Evolutionary conservation across 768 basidiomycete species (phyloP), one percentile per base, ranked within the genome.

Genomic region (Coprinopsis strossmayeri): DNA sequence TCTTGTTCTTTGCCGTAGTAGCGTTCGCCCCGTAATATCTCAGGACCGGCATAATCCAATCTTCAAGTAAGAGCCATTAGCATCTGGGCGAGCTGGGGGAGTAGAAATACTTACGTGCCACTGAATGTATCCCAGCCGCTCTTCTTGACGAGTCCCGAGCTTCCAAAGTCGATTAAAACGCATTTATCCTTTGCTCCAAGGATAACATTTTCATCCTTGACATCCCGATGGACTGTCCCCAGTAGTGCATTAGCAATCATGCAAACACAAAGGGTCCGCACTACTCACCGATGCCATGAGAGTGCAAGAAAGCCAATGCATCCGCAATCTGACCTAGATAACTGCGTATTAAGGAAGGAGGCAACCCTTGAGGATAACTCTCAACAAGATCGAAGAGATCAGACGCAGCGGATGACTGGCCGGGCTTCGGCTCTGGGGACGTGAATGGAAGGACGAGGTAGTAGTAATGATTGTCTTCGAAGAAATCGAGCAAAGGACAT

Each of bases 371-470:
- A 3, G 95, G 95, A 55, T 82, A 88, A 30, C 74, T 70, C 64
- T 99, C 95, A 26, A 99, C 95, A 25, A 95, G 72, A 64, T 99
- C 95, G 63, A 99, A 99, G 2, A 99, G 77, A 68, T 99, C 95
- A 46, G 77, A 85, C 3, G 79, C 81, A 27, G 78, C 78, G 3
- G 76, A 59, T 1, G 77, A 71, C 51, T 78, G 70, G 55, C 73
- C 68, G 2, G 77, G 74, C 18, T 60, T 62, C 32, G 69, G 76
- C 51, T 81, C 80, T 5, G 84, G 82, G 10, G 79, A 79, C 24
- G 81, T 79, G 9, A 79, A 87, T 5, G 92, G 91, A 46, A 97
- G 73, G 41, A 97, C 84, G 58, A 97, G 78, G 65, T 97, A 96
- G 64, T 98, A 99, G 62, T 90, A 96, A 66, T 96, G 89, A 46